Evolutionary conservation across 495 filamentous ascomycete genomes (phyloP).

Genomic region (Schizothecium vesticola): DNA sequence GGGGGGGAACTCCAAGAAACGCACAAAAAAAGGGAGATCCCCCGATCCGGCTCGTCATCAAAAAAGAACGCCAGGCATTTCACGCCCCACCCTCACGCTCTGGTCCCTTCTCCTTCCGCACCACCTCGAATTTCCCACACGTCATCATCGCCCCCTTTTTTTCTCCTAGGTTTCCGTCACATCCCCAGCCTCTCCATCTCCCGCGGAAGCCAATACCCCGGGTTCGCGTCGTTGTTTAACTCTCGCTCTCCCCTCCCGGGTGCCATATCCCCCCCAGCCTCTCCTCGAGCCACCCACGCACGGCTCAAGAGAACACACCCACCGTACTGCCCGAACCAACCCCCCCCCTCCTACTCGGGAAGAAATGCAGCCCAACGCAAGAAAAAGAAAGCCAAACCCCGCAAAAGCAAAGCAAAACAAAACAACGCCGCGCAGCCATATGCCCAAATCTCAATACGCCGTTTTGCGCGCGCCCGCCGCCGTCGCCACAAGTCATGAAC

Average conservation of each 20-base stretch:
- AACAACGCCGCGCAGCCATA: conserved; percentile 15
- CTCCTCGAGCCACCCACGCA: not conserved
- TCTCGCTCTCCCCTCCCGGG: not conserved
- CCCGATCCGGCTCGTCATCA: not conserved
- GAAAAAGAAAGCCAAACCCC: not conserved
- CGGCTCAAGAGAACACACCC: not conserved
- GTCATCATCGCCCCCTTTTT: not conserved
- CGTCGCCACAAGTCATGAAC: not conserved
- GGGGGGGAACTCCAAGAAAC: not conserved
- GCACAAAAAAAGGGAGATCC: not conserved
- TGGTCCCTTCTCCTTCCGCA: not conserved
- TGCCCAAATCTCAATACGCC: conserved; percentile 7
- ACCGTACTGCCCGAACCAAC: not conserved
- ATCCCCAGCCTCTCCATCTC: no score
- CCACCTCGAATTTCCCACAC: not conserved
- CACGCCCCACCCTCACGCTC: not conserved
- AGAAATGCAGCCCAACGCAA: not conserved
- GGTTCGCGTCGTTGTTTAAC: not conserved
- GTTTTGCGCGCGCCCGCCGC: not conserved
- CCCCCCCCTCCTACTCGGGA: not conserved
- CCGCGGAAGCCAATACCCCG: no score
- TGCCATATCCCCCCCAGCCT: not conserved
- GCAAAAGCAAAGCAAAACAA: conserved; percentile 1
- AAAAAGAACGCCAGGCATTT: not conserved
- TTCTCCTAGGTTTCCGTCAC: no score